Evolutionary conservation across 2,329 filamentous ascomycete species (phyloP).

Genomic region (Exserohilum turcica): DNA sequence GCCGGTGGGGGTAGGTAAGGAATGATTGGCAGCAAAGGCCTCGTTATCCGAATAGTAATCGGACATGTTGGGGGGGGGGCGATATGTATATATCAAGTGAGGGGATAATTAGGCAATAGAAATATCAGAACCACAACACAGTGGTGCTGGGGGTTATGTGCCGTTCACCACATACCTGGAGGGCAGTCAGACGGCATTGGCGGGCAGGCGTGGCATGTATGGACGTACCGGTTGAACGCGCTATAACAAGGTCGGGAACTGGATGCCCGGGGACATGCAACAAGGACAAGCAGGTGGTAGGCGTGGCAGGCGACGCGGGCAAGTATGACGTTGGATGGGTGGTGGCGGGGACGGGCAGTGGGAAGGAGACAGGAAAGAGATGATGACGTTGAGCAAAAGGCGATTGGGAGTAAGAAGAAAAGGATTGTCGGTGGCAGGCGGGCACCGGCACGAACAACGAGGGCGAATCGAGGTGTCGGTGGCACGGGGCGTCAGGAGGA

Average conservation of each 20-base stretch:
- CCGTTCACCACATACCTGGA: constrained; percentile 38
- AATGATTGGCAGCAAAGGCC: constrained; percentile 48
- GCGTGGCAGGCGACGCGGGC: background rate
- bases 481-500: constrained; percentile 37
- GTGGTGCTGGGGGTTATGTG: constrained; percentile 27
- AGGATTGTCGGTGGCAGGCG: constrained; percentile 10
- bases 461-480: constrained; percentile 30
- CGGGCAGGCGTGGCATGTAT: no score
- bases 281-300: background rate
- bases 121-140: constrained; percentile 35
- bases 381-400: constrained; percentile 20
- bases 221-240: constrained; percentile 14
- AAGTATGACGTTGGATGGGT: constrained; percentile 7
- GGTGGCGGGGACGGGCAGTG: background rate
- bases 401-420: constrained; percentile 16
- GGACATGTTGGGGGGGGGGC: constrained; percentile 37
- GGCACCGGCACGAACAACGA: constrained; percentile 20
- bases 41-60: constrained; percentile 57
- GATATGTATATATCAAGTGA: background rate
- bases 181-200: constrained; percentile 12
- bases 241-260: background rate
- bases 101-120: background rate
- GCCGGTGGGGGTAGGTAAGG: constrained; percentile 72
- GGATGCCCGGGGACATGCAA: background rate
- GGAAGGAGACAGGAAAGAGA: constrained; percentile 13